phyloP scores from a whole-genome alignment of 345 rosid species.

The Mangifera indica region DNA sequence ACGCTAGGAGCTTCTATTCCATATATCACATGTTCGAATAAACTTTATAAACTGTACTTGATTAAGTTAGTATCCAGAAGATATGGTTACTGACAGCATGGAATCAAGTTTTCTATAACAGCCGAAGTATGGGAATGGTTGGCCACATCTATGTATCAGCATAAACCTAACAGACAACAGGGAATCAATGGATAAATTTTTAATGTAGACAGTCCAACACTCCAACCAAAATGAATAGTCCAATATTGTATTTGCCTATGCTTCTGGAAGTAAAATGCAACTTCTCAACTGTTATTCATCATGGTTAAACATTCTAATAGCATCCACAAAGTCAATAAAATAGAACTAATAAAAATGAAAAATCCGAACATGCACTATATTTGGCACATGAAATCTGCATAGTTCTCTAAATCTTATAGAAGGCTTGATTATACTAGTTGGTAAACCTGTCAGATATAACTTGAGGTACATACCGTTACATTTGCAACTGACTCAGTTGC shows the following conservation, averaged over 20 bases:
- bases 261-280: not conserved
- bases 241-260: not conserved
- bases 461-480: constrained; percentile 43
- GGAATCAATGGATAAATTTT: not conserved
- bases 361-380: not conserved
- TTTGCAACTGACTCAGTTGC: constrained; percentile 55
- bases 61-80: not conserved
- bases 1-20: constrained; percentile 2
- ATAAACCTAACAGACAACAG: not conserved
- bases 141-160: no score
- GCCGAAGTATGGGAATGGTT: no score
- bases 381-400: not conserved
- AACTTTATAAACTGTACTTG: not conserved
- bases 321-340: not conserved
- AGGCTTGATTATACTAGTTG: not conserved
- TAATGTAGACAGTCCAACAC: not conserved
- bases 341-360: not conserved
- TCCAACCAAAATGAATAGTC: not conserved
- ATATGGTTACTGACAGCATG: not conserved
- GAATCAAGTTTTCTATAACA: not conserved
- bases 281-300: not conserved
- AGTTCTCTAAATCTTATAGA: not conserved
- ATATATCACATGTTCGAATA: not conserved
- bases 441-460: not conserved
- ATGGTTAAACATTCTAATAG: not conserved